Conservation (phyloP, 805 yeast genomes). For the Starmera dryadoides region DNA sequence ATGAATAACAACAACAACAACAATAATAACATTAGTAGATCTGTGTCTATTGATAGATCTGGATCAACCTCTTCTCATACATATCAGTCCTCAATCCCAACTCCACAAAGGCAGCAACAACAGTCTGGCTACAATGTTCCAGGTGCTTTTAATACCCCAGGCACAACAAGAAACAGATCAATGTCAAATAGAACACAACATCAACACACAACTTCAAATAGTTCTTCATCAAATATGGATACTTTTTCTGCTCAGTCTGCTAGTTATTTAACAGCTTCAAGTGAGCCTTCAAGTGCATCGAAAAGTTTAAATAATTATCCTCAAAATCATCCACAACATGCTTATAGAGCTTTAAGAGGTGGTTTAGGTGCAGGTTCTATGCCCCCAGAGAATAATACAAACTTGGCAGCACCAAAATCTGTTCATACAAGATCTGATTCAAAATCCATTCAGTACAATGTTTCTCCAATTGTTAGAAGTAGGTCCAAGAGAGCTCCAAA, state of each 20-base stretch:
- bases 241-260: neutral
- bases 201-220: neutral
- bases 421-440: neutral
- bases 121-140: neutral
- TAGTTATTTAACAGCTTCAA: too few species aligned
- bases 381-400: too few species aligned
- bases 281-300: neutral
- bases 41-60: too few species aligned
- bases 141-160: neutral
- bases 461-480: neutral
- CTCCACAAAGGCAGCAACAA: neutral
- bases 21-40: neutral
- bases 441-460: neutral
- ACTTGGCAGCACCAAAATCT: neutral
- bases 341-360: neutral
- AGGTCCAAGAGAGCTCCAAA: conserved; percentile 3
- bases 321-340: neutral
- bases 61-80: too few species aligned
- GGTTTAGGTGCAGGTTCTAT: too few species aligned
- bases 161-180: neutral
- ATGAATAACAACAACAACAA: neutral
- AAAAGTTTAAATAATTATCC: neutral
- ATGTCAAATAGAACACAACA: neutral
- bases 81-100: too few species aligned
- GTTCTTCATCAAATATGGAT: neutral